Conservation (phyloP, 345 rosid species). For the Fremontodendron californicum region DNA sequence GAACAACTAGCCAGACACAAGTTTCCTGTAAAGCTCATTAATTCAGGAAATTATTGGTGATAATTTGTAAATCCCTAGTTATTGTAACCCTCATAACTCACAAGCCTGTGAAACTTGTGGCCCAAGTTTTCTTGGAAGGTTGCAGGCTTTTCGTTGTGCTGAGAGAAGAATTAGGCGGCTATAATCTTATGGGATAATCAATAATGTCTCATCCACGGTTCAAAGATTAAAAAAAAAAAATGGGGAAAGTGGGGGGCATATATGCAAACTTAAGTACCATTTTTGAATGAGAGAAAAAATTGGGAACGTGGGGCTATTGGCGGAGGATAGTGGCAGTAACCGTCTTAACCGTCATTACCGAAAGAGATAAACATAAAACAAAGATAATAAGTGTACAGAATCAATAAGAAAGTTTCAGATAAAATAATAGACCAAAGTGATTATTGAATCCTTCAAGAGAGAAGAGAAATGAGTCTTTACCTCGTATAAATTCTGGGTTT, state of each 20-base stretch:
- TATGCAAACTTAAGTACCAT: neutral
- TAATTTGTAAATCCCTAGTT: no score
- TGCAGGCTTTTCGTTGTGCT: no score
- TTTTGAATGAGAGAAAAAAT: conserved; percentile 22
- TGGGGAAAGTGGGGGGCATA: neutral
- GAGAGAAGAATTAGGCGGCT: neutral
- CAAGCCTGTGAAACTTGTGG: neutral
- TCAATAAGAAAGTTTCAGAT: no score
- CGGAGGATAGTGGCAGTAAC: conserved; percentile 37
- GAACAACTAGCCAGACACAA: neutral
- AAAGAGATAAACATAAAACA: no score
- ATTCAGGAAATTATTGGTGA: neutral
- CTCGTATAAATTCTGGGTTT: no score
- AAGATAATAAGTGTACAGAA: no score
- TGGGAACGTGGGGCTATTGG: conserved; percentile 33
- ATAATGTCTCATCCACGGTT: neutral
- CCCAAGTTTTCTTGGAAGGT: neutral
- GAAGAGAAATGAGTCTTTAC: no score
- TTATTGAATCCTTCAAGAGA: no score
- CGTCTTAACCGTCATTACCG: conserved; percentile 43
- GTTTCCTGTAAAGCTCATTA: no score
- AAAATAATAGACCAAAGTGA: no score
- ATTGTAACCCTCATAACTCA: no score
- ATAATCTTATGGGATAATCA: neutral
- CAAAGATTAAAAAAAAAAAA: no score